Percentiles rank a stretch among this genome's conserved stretches.
Evolutionary conservation across 2,329 filamentous ascomycete species (phyloP).

Genomic region (Cladophialophora bantiana): DNA sequence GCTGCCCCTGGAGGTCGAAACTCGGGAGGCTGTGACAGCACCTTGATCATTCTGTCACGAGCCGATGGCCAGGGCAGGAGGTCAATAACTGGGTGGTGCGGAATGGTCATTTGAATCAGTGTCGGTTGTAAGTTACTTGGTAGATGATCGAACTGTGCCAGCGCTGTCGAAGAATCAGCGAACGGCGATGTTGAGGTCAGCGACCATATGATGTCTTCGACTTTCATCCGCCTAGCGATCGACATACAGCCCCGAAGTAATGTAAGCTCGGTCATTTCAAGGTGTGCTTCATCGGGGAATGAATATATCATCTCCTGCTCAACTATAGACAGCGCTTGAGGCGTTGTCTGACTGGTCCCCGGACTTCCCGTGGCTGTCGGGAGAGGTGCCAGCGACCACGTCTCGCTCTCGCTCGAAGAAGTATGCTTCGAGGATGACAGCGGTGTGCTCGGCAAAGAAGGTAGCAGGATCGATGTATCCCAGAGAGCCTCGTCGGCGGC

Average conservation of each 20-base stretch:
- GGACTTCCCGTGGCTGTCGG: background rate
- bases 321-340: background rate
- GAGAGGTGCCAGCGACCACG: slow-evolving; percentile 8
- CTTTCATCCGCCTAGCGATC: slow-evolving; percentile 57
- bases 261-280: slow-evolving; percentile 59
- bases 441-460: slow-evolving; percentile 28
- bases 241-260: slow-evolving; percentile 57
- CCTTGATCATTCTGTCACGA: slow-evolving; percentile 60
- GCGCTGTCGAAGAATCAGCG: slow-evolving; percentile 40
- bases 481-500: slow-evolving; percentile 17
- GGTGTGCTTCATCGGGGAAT: slow-evolving; percentile 56
- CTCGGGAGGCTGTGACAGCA: slow-evolving; percentile 59
- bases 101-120: slow-evolving; percentile 55
- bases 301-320: slow-evolving; percentile 22
- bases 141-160: slow-evolving; percentile 48
- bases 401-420: slow-evolving; percentile 20
- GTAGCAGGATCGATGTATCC: slow-evolving; percentile 18
- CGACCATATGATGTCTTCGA: slow-evolving; percentile 53
- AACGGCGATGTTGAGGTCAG: slow-evolving; percentile 59
- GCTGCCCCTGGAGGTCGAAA: slow-evolving; percentile 57
- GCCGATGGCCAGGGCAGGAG: slow-evolving; percentile 65
- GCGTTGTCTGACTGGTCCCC: background rate
- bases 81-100: slow-evolving; percentile 66
- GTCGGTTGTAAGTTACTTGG: slow-evolving; percentile 61
- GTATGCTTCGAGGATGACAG: slow-evolving; percentile 13